These are phyloP conservation scores for Nephelium lappaceum DNA, from an alignment of 345 rosid genomes.

Conservation along the genomic window DNA sequence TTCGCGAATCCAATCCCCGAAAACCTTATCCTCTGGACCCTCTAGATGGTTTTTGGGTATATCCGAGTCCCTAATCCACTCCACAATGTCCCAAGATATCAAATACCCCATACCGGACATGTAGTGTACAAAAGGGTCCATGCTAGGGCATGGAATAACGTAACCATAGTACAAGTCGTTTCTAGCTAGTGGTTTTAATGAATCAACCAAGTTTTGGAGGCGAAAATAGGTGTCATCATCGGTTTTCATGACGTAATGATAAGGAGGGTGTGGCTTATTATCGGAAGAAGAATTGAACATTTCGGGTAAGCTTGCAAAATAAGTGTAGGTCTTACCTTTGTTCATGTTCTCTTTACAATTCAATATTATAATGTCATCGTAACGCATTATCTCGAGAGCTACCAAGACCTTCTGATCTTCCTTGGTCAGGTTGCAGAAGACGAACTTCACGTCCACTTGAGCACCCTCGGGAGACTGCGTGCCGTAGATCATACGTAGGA, in stretches of 20 bases:
- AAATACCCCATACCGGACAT: slow-evolving; percentile 94
- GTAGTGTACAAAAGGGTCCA: slow-evolving; percentile 89
- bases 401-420: slow-evolving; percentile 83
- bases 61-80: slow-evolving; percentile 77
- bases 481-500: slow-evolving; percentile 71
- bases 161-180: slow-evolving; percentile 85
- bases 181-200: slow-evolving; percentile 67
- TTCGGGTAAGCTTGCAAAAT: slow-evolving; percentile 74
- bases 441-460: slow-evolving; percentile 78
- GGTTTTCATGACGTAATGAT: slow-evolving; percentile 84
- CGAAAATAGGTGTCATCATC: slow-evolving; percentile 78
- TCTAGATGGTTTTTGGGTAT: slow-evolving; percentile 65
- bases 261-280: slow-evolving; percentile 52
- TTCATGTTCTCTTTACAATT: slow-evolving; percentile 87
- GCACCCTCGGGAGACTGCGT: slow-evolving; percentile 49
- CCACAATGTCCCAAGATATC: slow-evolving; percentile 84
- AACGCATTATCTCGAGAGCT: slow-evolving; percentile 88
- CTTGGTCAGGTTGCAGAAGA: slow-evolving; percentile 85
- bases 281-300: slow-evolving; percentile 40
- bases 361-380: slow-evolving; percentile 76
- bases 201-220: slow-evolving; percentile 52
- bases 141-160: slow-evolving; percentile 79
- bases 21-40: slow-evolving; percentile 78
- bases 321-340: slow-evolving; percentile 83
- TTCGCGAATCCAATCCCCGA: slow-evolving; percentile 75